phyloP scores from a whole-genome alignment of 2,329 filamentous ascomycete species.

The Aspergillus eucalypticola region DNA sequence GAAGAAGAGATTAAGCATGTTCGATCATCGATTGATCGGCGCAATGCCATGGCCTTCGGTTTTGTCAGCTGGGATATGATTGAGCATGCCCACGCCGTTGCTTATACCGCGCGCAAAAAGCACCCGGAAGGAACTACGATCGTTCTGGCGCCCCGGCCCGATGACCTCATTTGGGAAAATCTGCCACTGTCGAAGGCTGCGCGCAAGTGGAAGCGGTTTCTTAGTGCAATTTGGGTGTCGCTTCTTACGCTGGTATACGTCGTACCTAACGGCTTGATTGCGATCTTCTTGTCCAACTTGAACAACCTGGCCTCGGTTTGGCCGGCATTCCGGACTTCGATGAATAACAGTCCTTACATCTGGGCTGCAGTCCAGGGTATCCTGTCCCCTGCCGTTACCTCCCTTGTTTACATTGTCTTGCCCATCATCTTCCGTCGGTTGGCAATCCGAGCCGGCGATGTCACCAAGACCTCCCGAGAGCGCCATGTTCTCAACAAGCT shows the following conservation, averaged over 20 bases:
- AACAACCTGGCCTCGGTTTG: slow-evolving; percentile 77
- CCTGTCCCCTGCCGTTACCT: slow-evolving; percentile 81
- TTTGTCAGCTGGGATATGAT: slow-evolving; percentile 94
- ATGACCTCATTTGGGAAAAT: slow-evolving; percentile 96
- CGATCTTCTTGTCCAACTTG: slow-evolving; percentile 88
- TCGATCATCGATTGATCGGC: slow-evolving; percentile 77
- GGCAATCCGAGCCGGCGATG: slow-evolving; percentile 78
- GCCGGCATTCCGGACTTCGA: slow-evolving; percentile 67
- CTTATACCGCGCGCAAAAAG: slow-evolving; percentile 77
- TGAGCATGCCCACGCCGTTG: slow-evolving; percentile 81
- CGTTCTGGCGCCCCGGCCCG: slow-evolving; percentile 77
- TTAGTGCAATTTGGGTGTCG: slow-evolving; percentile 82
- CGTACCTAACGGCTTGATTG: slow-evolving; percentile 89
- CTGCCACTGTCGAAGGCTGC: slow-evolving; percentile 69
- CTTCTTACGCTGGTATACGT: slow-evolving; percentile 83
- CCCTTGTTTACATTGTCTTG: slow-evolving; percentile 80
- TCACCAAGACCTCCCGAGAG: slow-evolving; percentile 89
- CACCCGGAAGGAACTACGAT: slow-evolving; percentile 77
- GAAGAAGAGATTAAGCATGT: slow-evolving; percentile 84
- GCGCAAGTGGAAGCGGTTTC: slow-evolving; percentile 69
- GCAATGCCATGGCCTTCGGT: slow-evolving; percentile 85
- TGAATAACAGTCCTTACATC: slow-evolving; percentile 63
- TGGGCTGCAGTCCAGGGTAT: slow-evolving; percentile 95
- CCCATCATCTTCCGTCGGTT: slow-evolving; percentile 90
- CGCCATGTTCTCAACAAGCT: slow-evolving; percentile 87